These are phyloP conservation scores for Russula lepida DNA, from an alignment of 768 basidiomycete genomes.

Conservation along the genomic window DNA sequence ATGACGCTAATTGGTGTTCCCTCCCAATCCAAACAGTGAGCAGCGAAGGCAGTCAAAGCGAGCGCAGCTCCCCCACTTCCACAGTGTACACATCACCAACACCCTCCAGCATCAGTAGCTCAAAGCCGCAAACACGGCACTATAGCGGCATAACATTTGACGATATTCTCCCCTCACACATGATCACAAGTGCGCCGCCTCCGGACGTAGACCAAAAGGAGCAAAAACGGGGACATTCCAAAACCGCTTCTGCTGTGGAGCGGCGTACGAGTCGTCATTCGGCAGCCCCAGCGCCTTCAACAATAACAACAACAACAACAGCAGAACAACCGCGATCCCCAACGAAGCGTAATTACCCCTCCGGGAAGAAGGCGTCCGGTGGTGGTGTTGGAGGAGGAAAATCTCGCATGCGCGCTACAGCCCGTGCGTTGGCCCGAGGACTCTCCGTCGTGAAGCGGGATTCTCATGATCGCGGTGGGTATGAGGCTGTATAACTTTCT, in stretches of 20 bases:
- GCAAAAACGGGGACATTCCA: not conserved
- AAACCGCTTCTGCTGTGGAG: not conserved
- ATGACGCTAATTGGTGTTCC: no score
- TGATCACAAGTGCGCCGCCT: conserved; percentile 10
- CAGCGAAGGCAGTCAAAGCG: not conserved
- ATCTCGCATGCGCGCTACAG: not conserved
- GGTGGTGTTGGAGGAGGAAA: not conserved
- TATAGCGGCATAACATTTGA: conserved; percentile 14
- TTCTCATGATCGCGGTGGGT: not conserved
- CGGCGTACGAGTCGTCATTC: not conserved
- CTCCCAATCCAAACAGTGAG: no score
- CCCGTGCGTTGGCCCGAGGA: not conserved
- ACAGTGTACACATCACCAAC: not conserved
- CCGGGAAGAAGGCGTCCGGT: not conserved
- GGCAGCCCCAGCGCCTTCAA: not conserved
- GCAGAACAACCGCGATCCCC: not conserved
- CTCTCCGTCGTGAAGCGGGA: not conserved
- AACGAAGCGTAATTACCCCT: not conserved
- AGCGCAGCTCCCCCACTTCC: not conserved
- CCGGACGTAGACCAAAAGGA: not conserved
- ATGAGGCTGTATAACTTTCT: not conserved
- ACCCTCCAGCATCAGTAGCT: no score
- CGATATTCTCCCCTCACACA: conserved; percentile 5
- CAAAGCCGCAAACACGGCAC: not conserved
- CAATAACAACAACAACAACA: no score